Conservation (phyloP, 2,329 filamentous ascomycete genomes). For the Lasiodiplodia sp. region DNA sequence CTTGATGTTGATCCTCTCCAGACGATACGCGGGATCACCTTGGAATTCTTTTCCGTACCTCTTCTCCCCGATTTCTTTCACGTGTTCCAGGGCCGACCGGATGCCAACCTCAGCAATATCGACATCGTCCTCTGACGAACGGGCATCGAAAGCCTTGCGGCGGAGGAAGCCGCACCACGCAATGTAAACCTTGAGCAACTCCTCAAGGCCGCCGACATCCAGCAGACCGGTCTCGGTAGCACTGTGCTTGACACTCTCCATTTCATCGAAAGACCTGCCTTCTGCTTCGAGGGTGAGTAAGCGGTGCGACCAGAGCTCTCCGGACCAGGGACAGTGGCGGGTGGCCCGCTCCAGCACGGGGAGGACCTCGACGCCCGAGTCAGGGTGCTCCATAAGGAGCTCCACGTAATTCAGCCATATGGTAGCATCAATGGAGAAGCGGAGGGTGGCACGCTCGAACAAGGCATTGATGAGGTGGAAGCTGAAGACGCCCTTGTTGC, state of each 20-base stretch:
- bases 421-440: constrained; percentile 75
- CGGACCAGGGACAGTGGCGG: constrained; percentile 91
- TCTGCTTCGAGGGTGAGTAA: constrained; percentile 85
- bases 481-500: constrained; percentile 62
- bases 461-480: constrained; percentile 66
- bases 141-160: constrained; percentile 78
- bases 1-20: constrained; percentile 91
- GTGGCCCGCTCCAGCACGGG: constrained; percentile 82
- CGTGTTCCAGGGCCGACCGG: constrained; percentile 82
- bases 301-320: constrained; percentile 87
- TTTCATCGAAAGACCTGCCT: constrained; percentile 75
- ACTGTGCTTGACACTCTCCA: constrained; percentile 89
- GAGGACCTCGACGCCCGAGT: constrained; percentile 62
- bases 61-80: constrained; percentile 78
- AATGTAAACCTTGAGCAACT: constrained; percentile 88
- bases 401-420: constrained; percentile 87
- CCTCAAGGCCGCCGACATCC: constrained; percentile 84
- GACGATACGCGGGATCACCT: constrained; percentile 86
- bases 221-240: constrained; percentile 87
- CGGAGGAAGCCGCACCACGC: constrained; percentile 96
- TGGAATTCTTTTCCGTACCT: constrained; percentile 78
- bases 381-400: constrained; percentile 67
- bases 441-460: constrained; percentile 78
- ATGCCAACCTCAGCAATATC: constrained; percentile 93
- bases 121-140: constrained; percentile 75